These are phyloP conservation scores for Ceratocystis harringtonii DNA, from an alignment of 2,329 filamentous ascomycete genomes.

Conservation along the genomic window DNA sequence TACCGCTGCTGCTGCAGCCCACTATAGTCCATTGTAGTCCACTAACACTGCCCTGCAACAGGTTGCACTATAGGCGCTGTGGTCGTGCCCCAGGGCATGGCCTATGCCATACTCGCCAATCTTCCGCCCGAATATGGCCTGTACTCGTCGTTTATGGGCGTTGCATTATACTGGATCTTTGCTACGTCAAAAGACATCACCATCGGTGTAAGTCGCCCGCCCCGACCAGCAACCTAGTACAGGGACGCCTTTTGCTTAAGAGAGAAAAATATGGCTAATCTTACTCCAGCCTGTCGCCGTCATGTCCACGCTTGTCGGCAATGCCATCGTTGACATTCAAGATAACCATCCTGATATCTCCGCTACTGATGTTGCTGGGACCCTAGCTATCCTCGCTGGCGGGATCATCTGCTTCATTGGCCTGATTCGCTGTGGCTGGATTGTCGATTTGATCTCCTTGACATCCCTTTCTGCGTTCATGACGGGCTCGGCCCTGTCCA, in stretches of 20 bases:
- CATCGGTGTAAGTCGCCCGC: constrained; percentile 53
- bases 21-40: background rate
- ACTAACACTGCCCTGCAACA: constrained; percentile 1
- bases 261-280: background rate
- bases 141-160: constrained; percentile 82
- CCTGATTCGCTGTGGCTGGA: constrained; percentile 66
- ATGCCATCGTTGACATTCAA: constrained; percentile 54
- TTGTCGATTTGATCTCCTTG: constrained; percentile 85
- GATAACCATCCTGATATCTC: constrained; percentile 41
- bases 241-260: constrained; percentile 3
- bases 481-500: constrained; percentile 87
- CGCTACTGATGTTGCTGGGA: constrained; percentile 57
- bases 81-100: constrained; percentile 41
- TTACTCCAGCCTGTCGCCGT: constrained; percentile 66
- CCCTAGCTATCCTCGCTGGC: constrained; percentile 63
- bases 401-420: constrained; percentile 66
- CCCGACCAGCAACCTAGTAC: background rate
- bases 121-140: constrained; percentile 36
- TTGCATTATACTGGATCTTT: constrained; percentile 92
- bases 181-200: constrained; percentile 98
- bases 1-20: background rate
- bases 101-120: constrained; percentile 35
- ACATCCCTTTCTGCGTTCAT: constrained; percentile 89
- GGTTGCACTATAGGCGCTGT: constrained; percentile 36
- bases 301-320: constrained; percentile 80